Evolutionary conservation across 164 flowering plant species (phyloP), one percentile per base, ranked within the genome.

Genomic region (Annona squamosa): DNA sequence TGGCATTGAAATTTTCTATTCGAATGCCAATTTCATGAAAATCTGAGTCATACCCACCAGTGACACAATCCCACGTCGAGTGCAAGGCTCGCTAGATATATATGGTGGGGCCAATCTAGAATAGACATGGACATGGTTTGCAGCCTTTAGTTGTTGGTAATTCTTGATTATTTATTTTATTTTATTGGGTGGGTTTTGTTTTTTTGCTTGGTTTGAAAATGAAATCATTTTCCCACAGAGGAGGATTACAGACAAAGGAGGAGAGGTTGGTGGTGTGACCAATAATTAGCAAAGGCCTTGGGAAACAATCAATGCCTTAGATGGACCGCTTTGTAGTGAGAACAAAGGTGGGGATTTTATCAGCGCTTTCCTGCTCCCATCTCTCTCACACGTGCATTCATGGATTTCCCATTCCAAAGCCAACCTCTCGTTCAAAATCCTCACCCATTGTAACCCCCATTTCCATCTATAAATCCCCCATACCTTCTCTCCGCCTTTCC

Each of bases 201-300:
- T 56, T 56, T 6, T 56, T 7, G 16, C 7, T 56, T 56, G 61
- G 61, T 56, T 6, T 56, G 37, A 26, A 26, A 6, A 6, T 6
- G 61, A 56, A 56, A 56, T 16, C 16, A 56, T 63, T 63, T 63
- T 17, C 18, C 18, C 18, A 63, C 5, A 63, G n/a, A 16, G 46
- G 56, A 46, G n/a, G 37, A 46, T 68, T 42, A 68, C 18, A 46
- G 70, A 68, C 70, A 68, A 68, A 18, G 56, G 56, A 43, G 56
- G 65, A 59, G 26, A 63, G 45, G 67, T 71, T 62, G 73, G 67
- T 71, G 61, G 67, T 16, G 67, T 41, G 56, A 67, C 73, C 62
- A 71, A 63, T 71, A 71, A 71, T 62, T 71, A 19, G 73, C 9
- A 63, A 63, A 63, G 73, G 56, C 12, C 73, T 63, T 62, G 67